A percentile compares a stretch with the other conserved stretches of the same genome.
These are phyloP conservation scores for Sequoia sempervirens DNA, from an alignment of 75 land plant species.

Conservation along the genomic window DNA sequence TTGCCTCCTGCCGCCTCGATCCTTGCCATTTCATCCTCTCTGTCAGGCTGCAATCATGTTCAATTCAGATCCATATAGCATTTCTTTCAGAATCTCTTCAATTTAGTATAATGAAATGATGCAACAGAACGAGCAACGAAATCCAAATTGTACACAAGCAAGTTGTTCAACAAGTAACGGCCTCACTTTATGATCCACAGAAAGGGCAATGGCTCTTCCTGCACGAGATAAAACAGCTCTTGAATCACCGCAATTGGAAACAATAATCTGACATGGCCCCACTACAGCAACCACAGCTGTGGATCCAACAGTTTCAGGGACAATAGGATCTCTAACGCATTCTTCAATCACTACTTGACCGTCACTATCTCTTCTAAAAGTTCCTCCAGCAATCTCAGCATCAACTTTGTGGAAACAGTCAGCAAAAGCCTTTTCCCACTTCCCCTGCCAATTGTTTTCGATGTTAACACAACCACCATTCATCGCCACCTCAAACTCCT, in stretches of 20 bases:
- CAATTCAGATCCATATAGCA: neutral
- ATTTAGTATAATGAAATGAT: neutral
- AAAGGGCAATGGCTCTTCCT: conserved; percentile 18
- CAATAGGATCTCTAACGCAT: conserved; percentile 40
- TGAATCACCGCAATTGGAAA: conserved; percentile 90
- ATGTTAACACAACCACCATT: neutral
- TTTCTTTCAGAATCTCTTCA: neutral
- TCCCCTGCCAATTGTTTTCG: conserved; percentile 30
- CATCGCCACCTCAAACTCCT: conserved; percentile 42
- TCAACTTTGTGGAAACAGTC: conserved; percentile 70
- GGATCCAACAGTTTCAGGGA: conserved; percentile 73
- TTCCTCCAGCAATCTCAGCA: conserved; percentile 47
- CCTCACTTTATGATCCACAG: conserved; percentile 19
- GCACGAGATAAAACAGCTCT: conserved; percentile 20
- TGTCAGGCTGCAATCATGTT: conserved; percentile 51
- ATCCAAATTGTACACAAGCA: too few relatives aligned
- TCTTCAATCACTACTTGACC: neutral
- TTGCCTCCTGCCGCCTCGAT: conserved; percentile 67
- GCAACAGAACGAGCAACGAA: neutral
- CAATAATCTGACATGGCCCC: conserved; percentile 72
- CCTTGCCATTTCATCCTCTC: conserved; percentile 54
- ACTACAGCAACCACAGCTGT: conserved; percentile 85
- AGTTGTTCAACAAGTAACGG: neutral
- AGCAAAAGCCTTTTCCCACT: conserved; percentile 58
- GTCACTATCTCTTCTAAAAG: neutral